These are phyloP conservation scores for Pseudogymnoascus sp. DNA, from an alignment of 2,329 filamentous ascomycete species.

Conservation along the genomic window DNA sequence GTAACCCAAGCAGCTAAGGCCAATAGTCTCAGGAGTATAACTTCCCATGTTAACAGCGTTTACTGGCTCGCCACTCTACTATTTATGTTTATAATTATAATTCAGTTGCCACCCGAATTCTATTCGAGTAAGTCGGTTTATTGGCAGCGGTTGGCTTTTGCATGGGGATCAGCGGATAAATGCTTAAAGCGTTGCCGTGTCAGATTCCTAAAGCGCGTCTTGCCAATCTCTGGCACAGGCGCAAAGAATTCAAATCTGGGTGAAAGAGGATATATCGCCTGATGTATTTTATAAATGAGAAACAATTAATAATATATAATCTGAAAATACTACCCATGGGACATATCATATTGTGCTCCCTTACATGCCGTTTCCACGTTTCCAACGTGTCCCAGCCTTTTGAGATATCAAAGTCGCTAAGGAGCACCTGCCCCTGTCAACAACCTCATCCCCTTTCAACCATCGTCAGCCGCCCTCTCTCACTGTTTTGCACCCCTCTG, in stretches of 20 bases:
- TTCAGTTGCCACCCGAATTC: not conserved
- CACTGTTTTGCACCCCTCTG: not conserved
- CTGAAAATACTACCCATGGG: not conserved
- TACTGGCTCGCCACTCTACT: not conserved
- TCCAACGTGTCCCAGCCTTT: conserved; percentile 9
- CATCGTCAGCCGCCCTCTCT: not conserved
- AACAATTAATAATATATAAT: not conserved
- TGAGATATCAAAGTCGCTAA: conserved; percentile 6
- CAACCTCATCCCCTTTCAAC: conserved; percentile 11
- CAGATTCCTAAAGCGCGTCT: not conserved
- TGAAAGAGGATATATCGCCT: not conserved
- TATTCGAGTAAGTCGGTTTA: not conserved
- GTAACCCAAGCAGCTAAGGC: not conserved
- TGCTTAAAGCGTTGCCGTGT: not conserved
- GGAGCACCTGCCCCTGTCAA: conserved; percentile 7
- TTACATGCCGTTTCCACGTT: not conserved
- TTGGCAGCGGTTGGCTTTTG: not conserved
- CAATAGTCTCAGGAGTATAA: not conserved
- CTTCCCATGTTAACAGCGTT: not conserved
- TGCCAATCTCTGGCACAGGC: not conserved
- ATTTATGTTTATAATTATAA: conserved; percentile 5
- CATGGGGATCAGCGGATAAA: not conserved
- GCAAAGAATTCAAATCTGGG: not conserved
- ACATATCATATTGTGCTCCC: not conserved
- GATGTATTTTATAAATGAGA: not conserved